Evolutionary conservation across 139 green algal genomes (phyloP), one percentile per base, ranked within the genome.

Genomic region (Coccomyxa sp.): DNA sequence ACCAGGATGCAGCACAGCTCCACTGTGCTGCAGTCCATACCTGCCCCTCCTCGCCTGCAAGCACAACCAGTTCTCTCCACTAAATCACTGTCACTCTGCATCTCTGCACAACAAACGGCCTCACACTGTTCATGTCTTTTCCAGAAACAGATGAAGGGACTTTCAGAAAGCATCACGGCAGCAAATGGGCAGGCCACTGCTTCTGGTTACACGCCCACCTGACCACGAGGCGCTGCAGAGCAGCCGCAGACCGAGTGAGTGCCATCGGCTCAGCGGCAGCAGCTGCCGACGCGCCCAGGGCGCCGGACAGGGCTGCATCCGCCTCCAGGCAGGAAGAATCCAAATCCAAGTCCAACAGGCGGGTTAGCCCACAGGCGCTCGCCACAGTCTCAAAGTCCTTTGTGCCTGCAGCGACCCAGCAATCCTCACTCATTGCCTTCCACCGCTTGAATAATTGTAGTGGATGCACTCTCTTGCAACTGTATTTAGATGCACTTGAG

Each of bases 291-390:
- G 63, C 4, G 18, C 18, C 63, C 21, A 25, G 21, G 18, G 63
- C 63, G 63, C 63, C 1, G 7, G 63, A 71, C 18, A 21, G 21
- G 63, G 18, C 9, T 25, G 63, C 18, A 21, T 71, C 63, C 9
- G 21, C 18, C 18, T 71, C 18, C 18, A 71, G 63, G 63, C 63
- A 25, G 63, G 63, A 71, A 3, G 63, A 71, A 25, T 71, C 63
- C 63, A 71, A 9, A 71, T 80, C 76, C 27, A 94, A 79, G 81
- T 94, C 91, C 79, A 94, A 82, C 27, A 94, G 27, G 23, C 85
- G 74, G 27, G 82, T 79, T 30, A 94, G 84, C 21, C 85, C 87
- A 12, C 89, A 82, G 1, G 59, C n/a, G 67, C 81, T 89, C 21
- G 91, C 91, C 3, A 94, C 21, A 30, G 78, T 75, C 14, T 84